Evolutionary conservation across 1,284 basidiomycete species (phyloP).

Genomic region (Gastroboletus turbinatus): DNA sequence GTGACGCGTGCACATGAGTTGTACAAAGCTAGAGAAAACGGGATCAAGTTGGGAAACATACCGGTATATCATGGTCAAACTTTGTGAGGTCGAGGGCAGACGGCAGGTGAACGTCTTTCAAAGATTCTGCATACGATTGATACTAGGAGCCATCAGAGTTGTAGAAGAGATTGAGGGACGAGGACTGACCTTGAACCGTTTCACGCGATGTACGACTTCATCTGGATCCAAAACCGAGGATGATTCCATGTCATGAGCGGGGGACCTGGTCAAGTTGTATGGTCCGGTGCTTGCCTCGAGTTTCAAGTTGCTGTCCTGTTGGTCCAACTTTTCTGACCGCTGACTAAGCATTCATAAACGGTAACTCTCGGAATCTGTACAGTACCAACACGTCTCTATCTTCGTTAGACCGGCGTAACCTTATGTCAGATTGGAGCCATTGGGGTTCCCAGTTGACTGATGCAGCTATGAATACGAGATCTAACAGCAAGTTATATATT

Average conservation of each 20-base stretch:
- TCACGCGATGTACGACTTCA: conserved; percentile 33
- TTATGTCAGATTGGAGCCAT: too few relatives aligned
- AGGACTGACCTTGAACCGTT: conserved; percentile 45
- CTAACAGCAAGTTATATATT: too few relatives aligned
- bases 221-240: conserved; percentile 12
- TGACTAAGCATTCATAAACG: conserved; percentile 17
- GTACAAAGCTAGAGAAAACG: background rate
- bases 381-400: too few relatives aligned
- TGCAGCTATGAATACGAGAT: too few relatives aligned
- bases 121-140: conserved; percentile 65
- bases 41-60: conserved; percentile 29
- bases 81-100: conserved; percentile 58
- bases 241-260: conserved; percentile 19
- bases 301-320: background rate
- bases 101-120: conserved; percentile 72
- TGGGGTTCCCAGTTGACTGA: too few relatives aligned
- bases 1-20: background rate
- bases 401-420: too few relatives aligned
- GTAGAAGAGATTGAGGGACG: background rate
- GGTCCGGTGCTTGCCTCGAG: background rate
- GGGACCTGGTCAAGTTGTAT: background rate
- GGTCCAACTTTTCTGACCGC: conserved; percentile 1
- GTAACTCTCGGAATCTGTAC: background rate
- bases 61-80: conserved; percentile 61
- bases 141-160: conserved; percentile 43